phyloP scores from a whole-genome alignment of 768 basidiomycete species.

The Leccinum subtestaceum region DNA sequence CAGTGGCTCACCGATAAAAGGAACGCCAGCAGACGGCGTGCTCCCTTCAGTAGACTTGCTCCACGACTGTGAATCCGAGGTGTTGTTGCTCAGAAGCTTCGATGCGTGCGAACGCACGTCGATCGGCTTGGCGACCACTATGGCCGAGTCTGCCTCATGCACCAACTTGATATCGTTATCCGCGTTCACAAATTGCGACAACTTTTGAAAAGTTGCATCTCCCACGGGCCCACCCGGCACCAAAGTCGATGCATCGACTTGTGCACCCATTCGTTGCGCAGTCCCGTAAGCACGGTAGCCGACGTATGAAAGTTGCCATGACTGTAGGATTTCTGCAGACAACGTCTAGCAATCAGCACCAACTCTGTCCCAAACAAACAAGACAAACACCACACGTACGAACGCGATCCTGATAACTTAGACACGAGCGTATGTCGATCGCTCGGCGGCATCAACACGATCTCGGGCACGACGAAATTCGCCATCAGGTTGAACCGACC shows the following conservation, averaged over 20 bases:
- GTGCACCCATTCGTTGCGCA: slow-evolving; percentile 66
- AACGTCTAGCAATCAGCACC: too few relatives aligned
- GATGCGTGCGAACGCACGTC: slow-evolving; percentile 52
- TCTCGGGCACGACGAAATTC: slow-evolving; percentile 77
- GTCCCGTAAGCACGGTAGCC: slow-evolving; percentile 4
- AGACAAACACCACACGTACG: slow-evolving; percentile 36
- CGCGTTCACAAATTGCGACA: slow-evolving; percentile 62
- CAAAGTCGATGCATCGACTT: slow-evolving; percentile 59
- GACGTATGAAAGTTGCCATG: too few relatives aligned
- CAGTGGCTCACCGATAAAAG: too few relatives aligned
- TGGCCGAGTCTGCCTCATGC: slow-evolving; percentile 58
- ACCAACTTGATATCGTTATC: slow-evolving; percentile 74
- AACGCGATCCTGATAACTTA: slow-evolving; percentile 85
- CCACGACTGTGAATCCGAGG: slow-evolving; percentile 34
- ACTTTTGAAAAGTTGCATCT: slow-evolving; percentile 67
- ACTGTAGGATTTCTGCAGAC: too few relatives aligned
- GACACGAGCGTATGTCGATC: slow-evolving; percentile 63
- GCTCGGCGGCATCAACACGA: slow-evolving; percentile 66
- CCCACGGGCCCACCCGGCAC: slow-evolving; percentile 65
- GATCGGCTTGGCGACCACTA: slow-evolving; percentile 63
- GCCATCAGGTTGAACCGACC: slow-evolving; percentile 84
- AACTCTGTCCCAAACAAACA: too few relatives aligned
- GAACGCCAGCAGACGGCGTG: too few relatives aligned
- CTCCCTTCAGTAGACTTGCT: slow-evolving; percentile 29
- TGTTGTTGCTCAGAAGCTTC: slow-evolving; percentile 48